Percentiles rank a stretch among this genome's conserved stretches.
Conservation (phyloP, 768 basidiomycete species). For the Atractiella rhizophila region DNA sequence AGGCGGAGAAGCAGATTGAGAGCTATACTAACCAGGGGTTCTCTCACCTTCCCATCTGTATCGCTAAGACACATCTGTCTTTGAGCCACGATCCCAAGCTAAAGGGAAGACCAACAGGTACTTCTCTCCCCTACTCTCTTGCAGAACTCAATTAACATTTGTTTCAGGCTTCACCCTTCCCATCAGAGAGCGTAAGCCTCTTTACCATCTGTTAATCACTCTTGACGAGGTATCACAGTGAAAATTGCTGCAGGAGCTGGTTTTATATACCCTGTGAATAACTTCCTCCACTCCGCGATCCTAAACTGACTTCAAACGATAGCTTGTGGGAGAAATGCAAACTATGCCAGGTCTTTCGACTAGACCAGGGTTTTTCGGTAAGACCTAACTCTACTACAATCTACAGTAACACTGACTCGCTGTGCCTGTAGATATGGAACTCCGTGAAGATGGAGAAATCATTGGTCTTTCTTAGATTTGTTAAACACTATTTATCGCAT, state of each 20-base stretch:
- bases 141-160: not conserved
- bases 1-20: slow-evolving; percentile 60
- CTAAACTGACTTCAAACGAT: not conserved
- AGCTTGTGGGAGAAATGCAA: slow-evolving; percentile 48
- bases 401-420: slow-evolving; percentile 5
- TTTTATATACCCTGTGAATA: slow-evolving; percentile 62
- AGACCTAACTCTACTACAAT: not conserved
- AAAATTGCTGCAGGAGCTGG: slow-evolving; percentile 75
- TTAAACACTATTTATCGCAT: not conserved
- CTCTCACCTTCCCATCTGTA: slow-evolving; percentile 32
- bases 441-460: slow-evolving; percentile 14
- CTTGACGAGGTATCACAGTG: too few relatives aligned
- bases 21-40: slow-evolving; percentile 82
- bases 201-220: too few relatives aligned
- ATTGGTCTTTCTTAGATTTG: slow-evolving; percentile 12
- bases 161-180: slow-evolving; percentile 62
- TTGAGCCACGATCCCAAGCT: slow-evolving; percentile 81
- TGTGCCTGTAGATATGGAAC: slow-evolving; percentile 14
- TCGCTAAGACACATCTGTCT: slow-evolving; percentile 70
- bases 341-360: slow-evolving; percentile 93
- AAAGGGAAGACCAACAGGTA: slow-evolving; percentile 65
- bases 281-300: not conserved
- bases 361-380: not conserved
- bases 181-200: too few relatives aligned
- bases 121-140: slow-evolving; percentile 8